Base-by-base conservation (phyloP, 495 filamentous ascomycete species). In the Podospora tetraspora region DNA sequence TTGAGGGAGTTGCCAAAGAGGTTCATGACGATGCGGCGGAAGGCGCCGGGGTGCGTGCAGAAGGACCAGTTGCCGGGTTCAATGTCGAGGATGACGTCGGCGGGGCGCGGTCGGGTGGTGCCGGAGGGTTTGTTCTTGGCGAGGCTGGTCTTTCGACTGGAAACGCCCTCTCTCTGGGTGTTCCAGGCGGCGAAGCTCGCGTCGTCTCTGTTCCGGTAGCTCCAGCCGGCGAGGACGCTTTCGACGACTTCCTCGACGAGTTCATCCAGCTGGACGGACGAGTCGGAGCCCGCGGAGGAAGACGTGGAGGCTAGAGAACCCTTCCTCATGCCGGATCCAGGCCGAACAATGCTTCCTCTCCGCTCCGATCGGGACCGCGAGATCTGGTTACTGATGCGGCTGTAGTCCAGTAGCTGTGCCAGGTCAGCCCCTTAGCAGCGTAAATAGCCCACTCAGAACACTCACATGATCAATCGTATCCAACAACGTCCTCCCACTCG, bases 1-100 rank as follows among this genome's bases (percentile, higher is more conserved):
- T 95, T 95, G 73, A 94, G 84, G 0, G 91, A 87, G 77, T 95
- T 95, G 12, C 92, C 91, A 64, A 92, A 88, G 1, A 95, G 70
- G 69, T 95, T 93, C 89, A 93, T 90, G 34, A 94, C 84, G 61
- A 93, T 85, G 1, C 91, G 86, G 21, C 89, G 84, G 56, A 92
- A 77, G 3, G 90, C 91, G 5, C 91, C 91, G 0, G 90, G 89
- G 57, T 93, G 89, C 0, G 88, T 87, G 5, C 80, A 80, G 75
- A 91, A 92, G 13, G 84, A 67, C 81, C 88, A 92, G 57, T 86
- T 82, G 21, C 80, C 79, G 6, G 79, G 71, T 24, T 86, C 83
- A 59, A 93, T 84, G 74, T 91, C 88, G 13, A 93, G 74, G 37
- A 89, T 80, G 32, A 92, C 84, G 16, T 85, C 43, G 43, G 43